Base-by-base conservation (phyloP, 2,329 filamentous ascomycete genomes). In the Aspergillus sojae region DNA sequence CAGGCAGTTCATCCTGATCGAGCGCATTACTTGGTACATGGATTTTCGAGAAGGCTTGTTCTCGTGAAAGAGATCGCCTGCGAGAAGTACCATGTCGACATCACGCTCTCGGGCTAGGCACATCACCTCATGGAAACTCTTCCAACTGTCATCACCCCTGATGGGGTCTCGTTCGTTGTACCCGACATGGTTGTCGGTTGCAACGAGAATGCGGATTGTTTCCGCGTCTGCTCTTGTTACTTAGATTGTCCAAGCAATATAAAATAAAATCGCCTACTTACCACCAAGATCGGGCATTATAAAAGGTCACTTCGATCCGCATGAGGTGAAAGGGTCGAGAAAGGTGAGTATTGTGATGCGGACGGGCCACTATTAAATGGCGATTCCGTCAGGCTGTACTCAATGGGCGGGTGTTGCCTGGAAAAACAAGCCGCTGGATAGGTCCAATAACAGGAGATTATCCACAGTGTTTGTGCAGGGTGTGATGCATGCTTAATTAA, bases 151-250 rank as follows among this genome's bases (percentile, higher is more conserved):
- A 76, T 98, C 92, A 68, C 94, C 94, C n/a, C 95, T 92, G 65
- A 95, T 91, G 1, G 92, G 88, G 77, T 99, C 94, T 71, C 94
- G 89, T 80, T 99, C 95, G 74, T 93, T 92, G 79, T 93, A 98
- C 58, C 95, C 95, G 65, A 99, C 95, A 90, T 99, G 95, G 71
- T 96, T 98, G 77, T 99, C 95, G 19, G 94, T 98, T 45, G 95
- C 90, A 64, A 99, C 86, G 43, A 99, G 88, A 68, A 99, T 95
- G 68, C 93, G 92, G 74, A 99, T 97, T 0, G 93, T 96, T 80
- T 99, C 93, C 70, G 91, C 79, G 58, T 82, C 85, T 85, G 68
- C 4, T 1, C 7, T 5, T 7, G 23, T 55, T 34, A 26, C 19
- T 58, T 39, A 55, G 48, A 2, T 14, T 19, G 10, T 10, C 1